phyloP scores from a whole-genome alignment of 1,284 basidiomycete genomes.

The Ceratobasidium papillatum region DNA sequence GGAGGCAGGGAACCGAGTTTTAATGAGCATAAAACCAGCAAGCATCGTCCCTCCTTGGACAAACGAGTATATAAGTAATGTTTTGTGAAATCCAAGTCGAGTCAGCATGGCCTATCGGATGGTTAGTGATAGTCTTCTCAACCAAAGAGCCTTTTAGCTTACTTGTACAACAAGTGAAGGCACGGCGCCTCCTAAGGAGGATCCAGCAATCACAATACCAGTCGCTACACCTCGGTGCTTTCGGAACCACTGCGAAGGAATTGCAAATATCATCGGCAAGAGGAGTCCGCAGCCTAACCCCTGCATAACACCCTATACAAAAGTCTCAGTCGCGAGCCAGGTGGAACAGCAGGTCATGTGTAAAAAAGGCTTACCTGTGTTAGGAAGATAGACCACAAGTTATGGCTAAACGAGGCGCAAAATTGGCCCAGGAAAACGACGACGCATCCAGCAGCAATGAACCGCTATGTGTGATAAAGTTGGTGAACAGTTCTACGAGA shows the following conservation, averaged over 20 bases:
- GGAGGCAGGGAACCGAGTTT: conserved; percentile 37
- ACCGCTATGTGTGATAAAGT: conserved; percentile 31
- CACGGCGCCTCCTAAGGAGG: conserved; percentile 43
- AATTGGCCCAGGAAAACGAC: conserved; percentile 42
- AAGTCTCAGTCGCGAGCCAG: conserved; percentile 37
- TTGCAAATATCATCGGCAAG: conserved; percentile 32
- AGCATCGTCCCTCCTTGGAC: conserved; percentile 42
- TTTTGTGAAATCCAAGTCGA: conserved; percentile 43
- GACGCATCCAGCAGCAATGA: conserved; percentile 43
- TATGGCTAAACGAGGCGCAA: conserved; percentile 44
- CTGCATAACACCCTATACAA: conserved; percentile 44
- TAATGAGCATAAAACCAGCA: conserved; percentile 42
- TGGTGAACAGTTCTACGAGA: not conserved
- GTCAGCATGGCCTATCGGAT: conserved; percentile 42
- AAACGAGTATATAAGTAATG: conserved; percentile 44
- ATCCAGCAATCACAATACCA: conserved; percentile 46
- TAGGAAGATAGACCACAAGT: conserved; percentile 47
- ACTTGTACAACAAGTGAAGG: not conserved
- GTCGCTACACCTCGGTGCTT: conserved; percentile 46
- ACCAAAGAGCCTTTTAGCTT: not conserved
- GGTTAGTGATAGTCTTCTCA: not conserved
- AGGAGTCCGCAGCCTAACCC: conserved; percentile 40
- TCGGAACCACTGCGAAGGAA: conserved; percentile 47
- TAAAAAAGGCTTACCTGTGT: conserved; percentile 43
- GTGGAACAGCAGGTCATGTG: conserved; percentile 7